Evolutionary conservation across 345 rosid genomes (phyloP).

Genomic region (Euphorbia tirucalli): DNA sequence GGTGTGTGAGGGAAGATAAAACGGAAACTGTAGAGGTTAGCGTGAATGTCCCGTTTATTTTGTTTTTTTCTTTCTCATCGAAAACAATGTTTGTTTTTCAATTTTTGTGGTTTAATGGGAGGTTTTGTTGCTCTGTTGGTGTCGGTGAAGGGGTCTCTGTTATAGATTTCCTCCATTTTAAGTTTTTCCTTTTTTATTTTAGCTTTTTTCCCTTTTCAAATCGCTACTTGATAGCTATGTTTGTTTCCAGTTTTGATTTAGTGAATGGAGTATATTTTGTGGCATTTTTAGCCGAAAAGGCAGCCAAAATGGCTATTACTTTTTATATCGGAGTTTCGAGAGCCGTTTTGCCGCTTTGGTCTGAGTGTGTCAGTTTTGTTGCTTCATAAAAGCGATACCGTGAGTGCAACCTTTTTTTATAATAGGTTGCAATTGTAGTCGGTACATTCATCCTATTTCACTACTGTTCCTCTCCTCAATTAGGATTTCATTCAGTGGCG

Average conservation of each 20-base stretch:
- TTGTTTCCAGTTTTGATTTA: conserved; percentile 18
- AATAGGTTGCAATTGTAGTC: background rate
- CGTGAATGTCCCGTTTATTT: conserved; percentile 13
- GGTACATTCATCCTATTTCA: background rate
- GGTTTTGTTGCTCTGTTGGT: conserved; percentile 20
- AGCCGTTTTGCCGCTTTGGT: background rate
- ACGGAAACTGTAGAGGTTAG: conserved; percentile 4
- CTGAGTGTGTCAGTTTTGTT: conserved; percentile 7
- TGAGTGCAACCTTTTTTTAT: background rate
- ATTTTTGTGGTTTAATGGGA: background rate
- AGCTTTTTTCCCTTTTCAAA: background rate
- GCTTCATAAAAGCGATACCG: background rate
- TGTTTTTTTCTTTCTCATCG: background rate
- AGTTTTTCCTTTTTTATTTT: conserved; percentile 12
- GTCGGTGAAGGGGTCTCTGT: conserved; percentile 37
- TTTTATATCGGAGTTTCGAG: conserved; percentile 1
- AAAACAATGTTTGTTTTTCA: background rate
- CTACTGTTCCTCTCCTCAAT: background rate
- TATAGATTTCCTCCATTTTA: conserved; percentile 22
- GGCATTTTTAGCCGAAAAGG: background rate
- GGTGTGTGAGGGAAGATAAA: background rate
- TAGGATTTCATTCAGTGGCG: background rate
- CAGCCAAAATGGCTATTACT: conserved; percentile 1
- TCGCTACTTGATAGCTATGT: background rate
- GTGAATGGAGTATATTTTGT: background rate